Evolutionary conservation across 768 basidiomycete genomes (phyloP), one percentile per base, ranked within the genome.

Genomic region (Hirschioporus abietinus): DNA sequence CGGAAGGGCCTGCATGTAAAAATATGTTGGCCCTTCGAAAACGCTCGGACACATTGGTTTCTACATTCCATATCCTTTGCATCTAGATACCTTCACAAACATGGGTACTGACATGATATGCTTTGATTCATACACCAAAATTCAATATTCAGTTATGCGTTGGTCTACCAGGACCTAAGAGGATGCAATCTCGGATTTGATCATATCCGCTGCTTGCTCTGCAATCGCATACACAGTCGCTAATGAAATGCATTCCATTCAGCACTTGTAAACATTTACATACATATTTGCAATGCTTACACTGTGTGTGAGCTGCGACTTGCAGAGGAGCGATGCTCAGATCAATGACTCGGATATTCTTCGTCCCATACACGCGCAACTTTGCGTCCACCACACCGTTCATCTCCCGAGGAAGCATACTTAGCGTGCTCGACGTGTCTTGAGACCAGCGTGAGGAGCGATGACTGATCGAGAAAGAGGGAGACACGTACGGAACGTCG

Each of bases 371-470:
- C 1, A 79, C 77, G 58, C 66, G 71, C 20, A 79, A 67, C 12
- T 70, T 61, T 1, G 70, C 57, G 65, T 76, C 75, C 35, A 79
- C 77, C 15, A 77, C 76, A 35, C 78, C 78, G 23, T 81, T 81
- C 36, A 77, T 64, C 34, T 74, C 74, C 63, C 66, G 68, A 10
- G 81, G 80, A 72, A 81, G 72, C 80, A 83, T 81, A 10, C 78
- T 72, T 65, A 77, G 66, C 3, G 80, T 77, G 7, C 80, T 63
- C 27, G 63, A 52, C n/a, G 69, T 58, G 60, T 68, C 64, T 64
- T 36, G 35, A 0, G 63, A 35, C 64, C 3, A 18, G 1, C 15
- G 9, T 61, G 7, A 34, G 65, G 10, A 24, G 5, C 17, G 10
- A 26, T 23, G 6, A 9, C 7, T 12, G 25, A 15, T 17, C 64